Evolutionary conservation across 345 rosid species (phyloP).

Genomic region (Eucalyptus pauciflora): DNA sequence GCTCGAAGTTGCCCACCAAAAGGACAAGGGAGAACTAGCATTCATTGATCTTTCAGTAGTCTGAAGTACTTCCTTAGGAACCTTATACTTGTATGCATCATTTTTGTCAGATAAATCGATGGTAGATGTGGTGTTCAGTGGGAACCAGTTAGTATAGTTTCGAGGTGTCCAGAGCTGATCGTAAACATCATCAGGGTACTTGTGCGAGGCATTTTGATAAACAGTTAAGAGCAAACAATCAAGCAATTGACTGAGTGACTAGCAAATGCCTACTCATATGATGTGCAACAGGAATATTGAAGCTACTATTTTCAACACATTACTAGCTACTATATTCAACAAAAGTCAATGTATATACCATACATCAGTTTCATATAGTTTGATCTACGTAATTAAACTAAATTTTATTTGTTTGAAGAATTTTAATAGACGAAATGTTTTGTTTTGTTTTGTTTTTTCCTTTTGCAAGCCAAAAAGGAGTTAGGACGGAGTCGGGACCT

Average conservation of each 20-base stretch:
- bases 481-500: too few relatives aligned
- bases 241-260: not conserved
- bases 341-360: too few relatives aligned
- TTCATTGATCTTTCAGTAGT: not conserved
- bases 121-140: not conserved
- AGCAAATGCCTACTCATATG: not conserved
- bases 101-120: not conserved
- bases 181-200: not conserved
- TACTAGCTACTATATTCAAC: too few relatives aligned
- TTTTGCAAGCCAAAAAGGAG: too few relatives aligned
- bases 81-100: not conserved
- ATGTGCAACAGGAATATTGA: not conserved
- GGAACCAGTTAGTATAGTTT: not conserved
- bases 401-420: too few relatives aligned
- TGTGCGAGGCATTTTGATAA: not conserved
- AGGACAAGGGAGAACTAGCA: not conserved
- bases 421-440: too few relatives aligned
- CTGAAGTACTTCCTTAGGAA: not conserved
- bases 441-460: too few relatives aligned
- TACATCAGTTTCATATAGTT: too few relatives aligned
- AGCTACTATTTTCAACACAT: not conserved
- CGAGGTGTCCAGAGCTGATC: not conserved
- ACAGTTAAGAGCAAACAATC: not conserved
- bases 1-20: not conserved
- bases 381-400: too few relatives aligned